A percentile compares a stretch with the other conserved stretches of the same genome.
Evolutionary conservation across 345 rosid genomes (phyloP).

Genomic region (Syzygium oleosum): DNA sequence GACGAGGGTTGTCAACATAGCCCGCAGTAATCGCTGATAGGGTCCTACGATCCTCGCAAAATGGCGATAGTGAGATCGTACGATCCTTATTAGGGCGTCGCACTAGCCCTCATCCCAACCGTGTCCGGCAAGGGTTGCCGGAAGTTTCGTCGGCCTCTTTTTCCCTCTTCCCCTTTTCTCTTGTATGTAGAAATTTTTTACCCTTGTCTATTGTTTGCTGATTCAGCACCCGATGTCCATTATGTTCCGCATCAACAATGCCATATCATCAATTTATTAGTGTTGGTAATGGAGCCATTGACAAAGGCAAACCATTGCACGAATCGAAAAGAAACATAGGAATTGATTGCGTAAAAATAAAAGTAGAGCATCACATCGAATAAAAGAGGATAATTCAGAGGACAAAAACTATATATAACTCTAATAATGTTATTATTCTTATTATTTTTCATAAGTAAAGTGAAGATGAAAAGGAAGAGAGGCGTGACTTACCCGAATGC

Average conservation of each 20-base stretch:
- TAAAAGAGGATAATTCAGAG: neutral
- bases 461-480: neutral
- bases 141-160: neutral
- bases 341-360: neutral
- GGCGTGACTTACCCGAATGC: neutral
- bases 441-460: neutral
- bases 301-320: neutral
- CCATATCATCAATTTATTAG: neutral
- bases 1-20: too few species aligned
- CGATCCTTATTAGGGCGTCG: neutral
- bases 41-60: fast-evolving
- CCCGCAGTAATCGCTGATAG: too few species aligned
- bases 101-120: neutral
- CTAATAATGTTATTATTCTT: neutral
- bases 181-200: neutral
- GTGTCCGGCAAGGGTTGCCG: neutral
- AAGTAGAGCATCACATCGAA: neutral
- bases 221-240: neutral
- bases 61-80: neutral
- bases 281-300: neutral
- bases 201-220: neutral
- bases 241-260: neutral
- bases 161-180: neutral
- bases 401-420: neutral
- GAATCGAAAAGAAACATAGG: neutral